Base-by-base conservation (phyloP, 2,329 filamentous ascomycete species). In the Thelonectria rubi region DNA sequence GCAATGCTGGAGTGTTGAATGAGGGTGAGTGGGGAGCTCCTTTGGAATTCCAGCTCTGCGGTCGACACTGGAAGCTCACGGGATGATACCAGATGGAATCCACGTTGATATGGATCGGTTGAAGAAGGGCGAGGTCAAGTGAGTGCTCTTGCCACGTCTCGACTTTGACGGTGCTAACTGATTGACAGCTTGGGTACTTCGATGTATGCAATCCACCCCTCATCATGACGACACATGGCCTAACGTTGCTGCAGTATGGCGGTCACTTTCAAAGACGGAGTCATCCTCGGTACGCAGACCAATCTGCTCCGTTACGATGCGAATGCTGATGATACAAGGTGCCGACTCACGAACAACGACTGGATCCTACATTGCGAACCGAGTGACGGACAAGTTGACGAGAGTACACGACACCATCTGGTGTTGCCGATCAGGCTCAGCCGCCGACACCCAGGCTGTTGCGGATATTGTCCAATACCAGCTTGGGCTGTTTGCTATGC, bases 81-180 rank as follows among this genome's bases (percentile, higher is more conserved):
- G 14, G 43, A 58, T 54, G 54, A 46, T 40, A 57, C 49, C 74
- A 98, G 95, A 99, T 94, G 95, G 95, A 78, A 98, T 99, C 78
- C 95, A 99, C 79, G 86, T 99, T 72, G 95, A 99, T 77, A 99
- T 99, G 95, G 92, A 98, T 75, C 91, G 95, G 76, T 83, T 99
- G 79, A 99, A 99, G 89, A 95, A 93, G 81, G 95, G 95, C 65
- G 95, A 99, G 84, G 94, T 99, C 78, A 99, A 99, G 93, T 97
- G 83, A 82, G 93, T 82, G 65, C 34, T 20, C 8, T 5, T 50
- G 12, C 5, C 3, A 5, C 17, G 10, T 49, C 24, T 14, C 9
- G 14, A 17, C 34, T 20, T 6, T 39, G 15, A 20, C 24, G 42
- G 55, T 57, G 60, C 70, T 76, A 69, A 77, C 68, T 78, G 75